Conservation (phyloP, 257 asterid species). For the Solanum virginianum region DNA sequence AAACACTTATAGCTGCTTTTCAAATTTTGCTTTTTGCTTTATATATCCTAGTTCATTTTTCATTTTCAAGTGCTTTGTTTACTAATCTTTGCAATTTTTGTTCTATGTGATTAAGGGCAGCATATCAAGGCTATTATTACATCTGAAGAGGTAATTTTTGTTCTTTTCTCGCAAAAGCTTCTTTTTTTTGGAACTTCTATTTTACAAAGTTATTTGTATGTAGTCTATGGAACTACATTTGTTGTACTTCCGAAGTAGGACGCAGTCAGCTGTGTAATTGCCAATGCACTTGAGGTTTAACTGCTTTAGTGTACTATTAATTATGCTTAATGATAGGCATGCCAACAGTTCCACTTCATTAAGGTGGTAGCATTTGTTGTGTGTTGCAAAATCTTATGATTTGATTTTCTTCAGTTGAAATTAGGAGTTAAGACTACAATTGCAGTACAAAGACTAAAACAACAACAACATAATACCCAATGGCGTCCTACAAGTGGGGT, state of each 20-base stretch:
- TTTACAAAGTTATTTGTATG: not conserved
- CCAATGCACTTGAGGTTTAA: not conserved
- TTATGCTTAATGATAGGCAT: not conserved
- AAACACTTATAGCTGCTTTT: not conserved
- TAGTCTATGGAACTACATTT: not conserved
- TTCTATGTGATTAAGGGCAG: conserved; percentile 32
- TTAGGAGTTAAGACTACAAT: not conserved
- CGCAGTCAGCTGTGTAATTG: not conserved
- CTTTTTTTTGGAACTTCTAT: not conserved
- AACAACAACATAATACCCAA: too few species aligned
- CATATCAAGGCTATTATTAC: conserved; percentile 96
- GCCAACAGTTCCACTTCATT: not conserved
- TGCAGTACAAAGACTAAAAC: not conserved
- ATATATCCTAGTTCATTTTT: not conserved
- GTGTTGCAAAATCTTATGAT: not conserved
- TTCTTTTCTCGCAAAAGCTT: not conserved
- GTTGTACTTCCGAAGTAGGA: not conserved
- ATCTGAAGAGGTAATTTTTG: conserved; percentile 58
- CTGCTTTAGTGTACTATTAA: not conserved
- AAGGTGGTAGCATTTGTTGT: not conserved
- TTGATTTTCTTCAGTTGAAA: not conserved
- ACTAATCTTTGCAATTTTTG: not conserved
- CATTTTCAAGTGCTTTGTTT: not conserved
- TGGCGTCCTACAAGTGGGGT: too few species aligned
- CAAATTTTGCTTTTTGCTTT: not conserved